Percentiles rank a stretch among this genome's conserved stretches.
Conservation (phyloP, 2,329 filamentous ascomycete genomes). For the Cladosporium sp. region DNA sequence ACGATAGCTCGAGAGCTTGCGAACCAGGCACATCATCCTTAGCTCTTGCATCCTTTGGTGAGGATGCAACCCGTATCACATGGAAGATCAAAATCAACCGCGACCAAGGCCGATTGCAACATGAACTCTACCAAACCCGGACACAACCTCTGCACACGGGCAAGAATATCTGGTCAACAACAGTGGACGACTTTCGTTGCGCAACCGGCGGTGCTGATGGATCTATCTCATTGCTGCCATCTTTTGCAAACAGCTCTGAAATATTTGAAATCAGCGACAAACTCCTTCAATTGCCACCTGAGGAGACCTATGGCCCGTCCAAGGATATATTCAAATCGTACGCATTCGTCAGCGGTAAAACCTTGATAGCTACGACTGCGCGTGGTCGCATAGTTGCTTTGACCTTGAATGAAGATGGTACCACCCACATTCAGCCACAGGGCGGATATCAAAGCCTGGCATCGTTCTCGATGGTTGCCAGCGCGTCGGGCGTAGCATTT, state of each 20-base stretch:
- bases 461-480: slow-evolving; percentile 45
- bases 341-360: slow-evolving; percentile 52
- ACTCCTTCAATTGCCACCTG: not conserved
- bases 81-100: slow-evolving; percentile 43
- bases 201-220: slow-evolving; percentile 85
- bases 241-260: slow-evolving; percentile 11
- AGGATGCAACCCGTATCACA: slow-evolving; percentile 71
- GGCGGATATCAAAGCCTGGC: slow-evolving; percentile 30
- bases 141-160: slow-evolving; percentile 67
- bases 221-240: slow-evolving; percentile 39
- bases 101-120: not conserved
- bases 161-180: slow-evolving; percentile 80
- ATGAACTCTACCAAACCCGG: not conserved
- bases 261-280: not conserved
- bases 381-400: slow-evolving; percentile 52
- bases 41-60: slow-evolving; percentile 71
- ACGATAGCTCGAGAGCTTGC: not conserved
- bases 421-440: slow-evolving; percentile 15
- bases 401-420: slow-evolving; percentile 27
- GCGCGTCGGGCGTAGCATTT: slow-evolving; percentile 38
- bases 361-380: slow-evolving; percentile 55
- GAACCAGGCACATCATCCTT: slow-evolving; percentile 25
- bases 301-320: too few species aligned
- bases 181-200: slow-evolving; percentile 8
- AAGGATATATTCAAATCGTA: slow-evolving; percentile 47